Evolutionary conservation across 2,329 filamentous ascomycete genomes (phyloP).

Genomic region (Juglanconis oblonga): DNA sequence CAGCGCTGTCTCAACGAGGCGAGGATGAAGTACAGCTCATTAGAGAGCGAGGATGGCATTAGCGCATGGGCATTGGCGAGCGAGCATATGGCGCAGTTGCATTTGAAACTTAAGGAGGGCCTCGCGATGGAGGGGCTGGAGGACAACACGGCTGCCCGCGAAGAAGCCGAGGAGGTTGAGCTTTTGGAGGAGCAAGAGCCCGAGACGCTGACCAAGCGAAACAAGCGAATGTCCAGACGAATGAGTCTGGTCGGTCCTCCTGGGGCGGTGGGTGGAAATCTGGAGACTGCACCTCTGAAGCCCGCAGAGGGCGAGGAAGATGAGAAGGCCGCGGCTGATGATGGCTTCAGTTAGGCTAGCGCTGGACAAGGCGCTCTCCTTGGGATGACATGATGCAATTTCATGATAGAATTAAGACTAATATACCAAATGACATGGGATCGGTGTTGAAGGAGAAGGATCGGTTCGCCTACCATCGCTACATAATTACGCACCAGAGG

Average conservation of each 20-base stretch:
- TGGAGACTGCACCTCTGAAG: constrained; percentile 32
- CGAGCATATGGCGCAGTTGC: constrained; percentile 50
- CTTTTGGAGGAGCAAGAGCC: constrained; percentile 48
- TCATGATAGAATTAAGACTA: constrained; percentile 14
- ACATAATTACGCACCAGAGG: neutral
- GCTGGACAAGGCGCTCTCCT: neutral
- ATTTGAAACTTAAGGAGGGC: constrained; percentile 47
- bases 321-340: constrained; percentile 14
- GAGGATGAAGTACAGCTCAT: constrained; percentile 48
- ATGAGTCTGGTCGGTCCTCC: constrained; percentile 49
- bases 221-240: constrained; percentile 45
- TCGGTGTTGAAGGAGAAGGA: neutral
- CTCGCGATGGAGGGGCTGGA: constrained; percentile 33
- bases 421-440: constrained; percentile 2
- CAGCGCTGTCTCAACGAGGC: constrained; percentile 75
- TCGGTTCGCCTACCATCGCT: neutral
- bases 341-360: constrained; percentile 26
- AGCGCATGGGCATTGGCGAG: constrained; percentile 48
- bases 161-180: constrained; percentile 35
- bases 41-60: constrained; percentile 50
- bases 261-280: constrained; percentile 21
- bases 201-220: constrained; percentile 49
- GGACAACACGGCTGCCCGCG: constrained; percentile 24
- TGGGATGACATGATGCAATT: constrained; percentile 6
- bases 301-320: constrained; percentile 10